These are phyloP conservation scores for Chaetoscypha palmicola DNA, from an alignment of 2,329 filamentous ascomycete species.

Conservation along the genomic window DNA sequence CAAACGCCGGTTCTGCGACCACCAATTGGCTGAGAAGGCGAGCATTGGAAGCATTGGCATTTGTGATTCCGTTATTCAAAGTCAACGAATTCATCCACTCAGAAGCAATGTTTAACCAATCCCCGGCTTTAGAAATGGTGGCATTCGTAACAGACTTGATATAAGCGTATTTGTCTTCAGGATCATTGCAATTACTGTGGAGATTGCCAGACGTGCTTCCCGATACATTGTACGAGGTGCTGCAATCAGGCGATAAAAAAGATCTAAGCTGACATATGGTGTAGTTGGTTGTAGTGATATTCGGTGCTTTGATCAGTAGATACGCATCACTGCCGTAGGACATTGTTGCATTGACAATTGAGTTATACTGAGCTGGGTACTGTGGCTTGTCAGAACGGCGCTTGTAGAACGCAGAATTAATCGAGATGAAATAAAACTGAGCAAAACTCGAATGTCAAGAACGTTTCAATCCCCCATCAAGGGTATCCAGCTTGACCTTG, in stretches of 20 bases:
- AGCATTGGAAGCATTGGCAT: conserved; percentile 51
- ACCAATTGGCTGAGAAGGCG: conserved; percentile 52
- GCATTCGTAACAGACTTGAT: conserved; percentile 34
- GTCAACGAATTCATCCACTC: conserved; percentile 50
- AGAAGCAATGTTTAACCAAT: conserved; percentile 50
- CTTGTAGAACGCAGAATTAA: too few relatives aligned
- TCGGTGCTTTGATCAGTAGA: conserved; percentile 48
- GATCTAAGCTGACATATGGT: conserved; percentile 62
- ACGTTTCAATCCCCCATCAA: too few relatives aligned
- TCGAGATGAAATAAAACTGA: too few relatives aligned
- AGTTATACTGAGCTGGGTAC: conserved; percentile 58
- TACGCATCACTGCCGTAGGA: conserved; percentile 49
- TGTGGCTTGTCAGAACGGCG: conserved; percentile 21
- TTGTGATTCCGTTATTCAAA: conserved; percentile 47
- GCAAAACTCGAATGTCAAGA: too few relatives aligned
- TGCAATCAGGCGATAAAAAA: conserved; percentile 57
- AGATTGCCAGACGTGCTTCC: conserved; percentile 53
- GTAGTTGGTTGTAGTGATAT: conserved; percentile 40
- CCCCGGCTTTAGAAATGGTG: conserved; percentile 30
- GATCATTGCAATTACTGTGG: conserved; percentile 53
- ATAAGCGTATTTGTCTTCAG: conserved; percentile 49
- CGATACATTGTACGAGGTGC: conserved; percentile 52
- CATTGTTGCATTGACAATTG: conserved; percentile 49
- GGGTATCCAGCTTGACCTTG: too few relatives aligned
- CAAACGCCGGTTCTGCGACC: conserved; percentile 37